A percentile compares a stretch with the other conserved stretches of the same genome.
Evolutionary conservation across 2,329 filamentous ascomycete genomes (phyloP).

Genomic region (Raffaelea arxii): DNA sequence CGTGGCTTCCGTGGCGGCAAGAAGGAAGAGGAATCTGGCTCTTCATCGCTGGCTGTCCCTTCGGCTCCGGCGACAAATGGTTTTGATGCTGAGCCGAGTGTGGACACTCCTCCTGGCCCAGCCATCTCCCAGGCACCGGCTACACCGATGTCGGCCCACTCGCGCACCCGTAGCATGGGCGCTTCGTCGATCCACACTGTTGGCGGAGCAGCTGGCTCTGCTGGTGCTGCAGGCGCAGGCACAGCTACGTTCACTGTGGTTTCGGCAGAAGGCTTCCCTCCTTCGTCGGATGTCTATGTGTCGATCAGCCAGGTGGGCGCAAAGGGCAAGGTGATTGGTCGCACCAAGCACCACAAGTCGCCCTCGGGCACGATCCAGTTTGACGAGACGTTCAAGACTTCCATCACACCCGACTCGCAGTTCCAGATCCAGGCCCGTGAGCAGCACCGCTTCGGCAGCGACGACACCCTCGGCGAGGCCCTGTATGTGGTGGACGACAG

Average conservation of each 20-base stretch:
- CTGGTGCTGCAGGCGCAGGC: slow-evolving; percentile 51
- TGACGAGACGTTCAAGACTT: slow-evolving; percentile 70
- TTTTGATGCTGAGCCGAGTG: slow-evolving; percentile 13
- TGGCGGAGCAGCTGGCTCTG: slow-evolving; percentile 24
- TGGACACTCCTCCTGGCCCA: slow-evolving; percentile 21
- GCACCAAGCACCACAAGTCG: slow-evolving; percentile 84
- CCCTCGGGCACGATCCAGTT: slow-evolving; percentile 55
- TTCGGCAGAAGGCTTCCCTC: slow-evolving; percentile 67
- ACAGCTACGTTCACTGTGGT: slow-evolving; percentile 73
- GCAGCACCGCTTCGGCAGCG: slow-evolving; percentile 74
- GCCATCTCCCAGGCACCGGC: slow-evolving; percentile 15
- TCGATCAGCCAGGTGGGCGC: slow-evolving; percentile 55
- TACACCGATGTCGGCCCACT: slow-evolving; percentile 23
- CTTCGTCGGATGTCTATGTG: slow-evolving; percentile 70
- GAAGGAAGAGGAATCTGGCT: slow-evolving; percentile 40
- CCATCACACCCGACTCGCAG: slow-evolving; percentile 70
- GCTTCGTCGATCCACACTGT: slow-evolving; percentile 60
- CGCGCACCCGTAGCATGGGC: slow-evolving; percentile 48
- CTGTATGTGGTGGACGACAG: slow-evolving; percentile 88
- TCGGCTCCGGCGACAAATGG: neutral
- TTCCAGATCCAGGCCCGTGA: slow-evolving; percentile 83
- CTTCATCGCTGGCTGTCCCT: slow-evolving; percentile 16
- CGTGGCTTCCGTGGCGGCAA: slow-evolving; percentile 69
- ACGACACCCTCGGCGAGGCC: slow-evolving; percentile 74
- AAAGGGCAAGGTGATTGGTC: slow-evolving; percentile 73